Conservation (phyloP, 257 asterid genomes). For the Nicotiana tabacum region DNA sequence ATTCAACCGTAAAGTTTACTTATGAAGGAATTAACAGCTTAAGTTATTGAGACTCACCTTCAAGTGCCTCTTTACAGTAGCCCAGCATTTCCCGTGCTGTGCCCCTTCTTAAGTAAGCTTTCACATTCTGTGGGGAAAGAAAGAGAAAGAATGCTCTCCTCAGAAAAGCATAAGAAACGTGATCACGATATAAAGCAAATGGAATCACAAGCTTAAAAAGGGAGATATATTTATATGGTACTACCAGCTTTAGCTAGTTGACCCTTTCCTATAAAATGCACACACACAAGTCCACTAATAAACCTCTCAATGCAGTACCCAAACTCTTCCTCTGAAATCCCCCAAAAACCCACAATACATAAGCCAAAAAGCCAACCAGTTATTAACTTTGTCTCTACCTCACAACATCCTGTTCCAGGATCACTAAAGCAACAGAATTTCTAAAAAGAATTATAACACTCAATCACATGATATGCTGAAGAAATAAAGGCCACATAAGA, state of each 20-base stretch:
- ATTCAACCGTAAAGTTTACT: background rate
- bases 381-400: background rate
- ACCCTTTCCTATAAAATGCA: background rate
- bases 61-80: conserved; percentile 68
- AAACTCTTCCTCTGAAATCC: background rate
- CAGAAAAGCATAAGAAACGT: background rate
- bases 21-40: background rate
- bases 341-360: background rate
- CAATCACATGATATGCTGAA: background rate
- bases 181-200: background rate
- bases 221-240: background rate
- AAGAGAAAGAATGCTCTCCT: conserved; percentile 5
- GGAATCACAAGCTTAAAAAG: background rate
- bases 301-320: background rate
- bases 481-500: background rate
- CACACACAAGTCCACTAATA: background rate
- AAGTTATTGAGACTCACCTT: conserved; percentile 42
- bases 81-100: conserved; percentile 92
- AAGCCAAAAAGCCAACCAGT: background rate
- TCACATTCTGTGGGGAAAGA: conserved; percentile 54
- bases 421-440: background rate
- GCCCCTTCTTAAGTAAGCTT: conserved; percentile 85
- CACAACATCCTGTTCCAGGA: background rate
- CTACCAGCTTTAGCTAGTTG: background rate
- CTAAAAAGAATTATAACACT: conserved; percentile 1